Evolutionary conservation across 1,284 basidiomycete species (phyloP).

Genomic region (Ganoderma lucidum): DNA sequence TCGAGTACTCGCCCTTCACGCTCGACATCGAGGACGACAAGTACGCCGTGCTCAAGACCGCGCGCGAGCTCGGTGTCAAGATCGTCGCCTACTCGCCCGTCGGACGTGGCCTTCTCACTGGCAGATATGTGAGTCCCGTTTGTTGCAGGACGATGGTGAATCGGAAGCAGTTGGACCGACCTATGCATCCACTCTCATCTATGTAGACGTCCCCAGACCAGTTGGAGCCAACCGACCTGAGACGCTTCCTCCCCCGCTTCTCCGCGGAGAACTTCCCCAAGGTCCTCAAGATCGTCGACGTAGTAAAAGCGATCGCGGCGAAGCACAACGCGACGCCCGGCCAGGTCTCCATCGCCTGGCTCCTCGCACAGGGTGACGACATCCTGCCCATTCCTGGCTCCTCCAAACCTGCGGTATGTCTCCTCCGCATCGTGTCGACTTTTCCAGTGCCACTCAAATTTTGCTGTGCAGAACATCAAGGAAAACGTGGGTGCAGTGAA

Average conservation of each 20-base stretch:
- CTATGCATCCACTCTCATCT: constrained; percentile 25
- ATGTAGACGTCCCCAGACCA: constrained; percentile 55
- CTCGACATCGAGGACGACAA: constrained; percentile 43
- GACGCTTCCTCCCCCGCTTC: constrained; percentile 45
- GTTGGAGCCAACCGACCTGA: constrained; percentile 57
- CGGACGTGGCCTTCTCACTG: constrained; percentile 52
- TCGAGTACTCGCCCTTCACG: constrained; percentile 54
- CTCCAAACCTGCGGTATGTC: constrained; percentile 30
- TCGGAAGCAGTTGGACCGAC: background rate
- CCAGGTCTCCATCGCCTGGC: constrained; percentile 55
- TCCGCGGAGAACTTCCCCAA: constrained; percentile 52
- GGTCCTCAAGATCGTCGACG: constrained; percentile 50
- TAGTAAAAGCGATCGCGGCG: constrained; percentile 43
- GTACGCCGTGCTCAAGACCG: constrained; percentile 40
- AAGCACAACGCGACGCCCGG: constrained; percentile 46
- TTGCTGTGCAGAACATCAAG: constrained; percentile 47
- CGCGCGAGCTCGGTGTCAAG: constrained; percentile 40
- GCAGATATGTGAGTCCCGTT: constrained; percentile 39
- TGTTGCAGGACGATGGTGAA: background rate
- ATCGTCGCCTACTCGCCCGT: constrained; percentile 53
- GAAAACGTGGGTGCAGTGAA: constrained; percentile 49
- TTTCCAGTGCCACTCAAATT: constrained; percentile 34
- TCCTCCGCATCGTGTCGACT: background rate
- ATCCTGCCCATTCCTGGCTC: constrained; percentile 50
- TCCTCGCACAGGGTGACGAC: constrained; percentile 46